Percentiles rank a stretch among this genome's conserved stretches.
Evolutionary conservation across 805 yeast species (phyloP).

Genomic region (Saturnispora sanitii): DNA sequence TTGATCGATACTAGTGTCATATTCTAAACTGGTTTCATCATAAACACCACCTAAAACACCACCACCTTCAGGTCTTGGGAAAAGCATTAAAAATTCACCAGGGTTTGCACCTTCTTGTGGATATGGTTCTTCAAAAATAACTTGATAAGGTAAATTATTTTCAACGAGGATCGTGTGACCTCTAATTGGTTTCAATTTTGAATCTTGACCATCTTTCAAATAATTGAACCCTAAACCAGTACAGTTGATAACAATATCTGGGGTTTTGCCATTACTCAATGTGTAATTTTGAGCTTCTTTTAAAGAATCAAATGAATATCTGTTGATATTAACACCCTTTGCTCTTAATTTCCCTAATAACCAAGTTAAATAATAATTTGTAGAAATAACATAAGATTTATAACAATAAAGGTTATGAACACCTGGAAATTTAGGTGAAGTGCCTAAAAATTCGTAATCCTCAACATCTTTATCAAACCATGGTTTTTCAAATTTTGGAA

Average conservation of each 20-base stretch:
- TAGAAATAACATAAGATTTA: constrained; percentile 49
- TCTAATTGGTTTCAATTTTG: constrained; percentile 37
- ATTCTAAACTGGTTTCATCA: constrained; percentile 17
- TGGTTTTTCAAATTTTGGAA: constrained; percentile 22
- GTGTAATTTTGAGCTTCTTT: constrained; percentile 36
- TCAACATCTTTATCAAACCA: constrained; percentile 43
- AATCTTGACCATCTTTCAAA: constrained; percentile 43
- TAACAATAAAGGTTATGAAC: constrained; percentile 30
- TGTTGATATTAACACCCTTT: constrained; percentile 36
- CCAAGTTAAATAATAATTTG: constrained; percentile 46
- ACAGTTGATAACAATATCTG: constrained; percentile 44
- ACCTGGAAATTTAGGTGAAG: constrained; percentile 28
- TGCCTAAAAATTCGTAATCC: constrained; percentile 27
- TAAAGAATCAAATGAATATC: constrained; percentile 34
- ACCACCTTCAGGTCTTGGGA: constrained; percentile 64
- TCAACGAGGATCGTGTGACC: constrained; percentile 52
- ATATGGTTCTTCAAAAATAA: constrained; percentile 23
- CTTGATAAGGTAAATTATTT: constrained; percentile 33
- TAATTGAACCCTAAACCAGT: constrained; percentile 41
- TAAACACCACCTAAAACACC: constrained; percentile 49
- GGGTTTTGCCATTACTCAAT: constrained; percentile 16
- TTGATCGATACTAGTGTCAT: constrained; percentile 29
- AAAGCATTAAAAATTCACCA: constrained; percentile 44
- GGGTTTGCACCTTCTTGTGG: constrained; percentile 23
- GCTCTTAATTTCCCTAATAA: constrained; percentile 35